Base-by-base conservation (phyloP, 2,329 filamentous ascomycete genomes). In the Xylaria sp. region DNA sequence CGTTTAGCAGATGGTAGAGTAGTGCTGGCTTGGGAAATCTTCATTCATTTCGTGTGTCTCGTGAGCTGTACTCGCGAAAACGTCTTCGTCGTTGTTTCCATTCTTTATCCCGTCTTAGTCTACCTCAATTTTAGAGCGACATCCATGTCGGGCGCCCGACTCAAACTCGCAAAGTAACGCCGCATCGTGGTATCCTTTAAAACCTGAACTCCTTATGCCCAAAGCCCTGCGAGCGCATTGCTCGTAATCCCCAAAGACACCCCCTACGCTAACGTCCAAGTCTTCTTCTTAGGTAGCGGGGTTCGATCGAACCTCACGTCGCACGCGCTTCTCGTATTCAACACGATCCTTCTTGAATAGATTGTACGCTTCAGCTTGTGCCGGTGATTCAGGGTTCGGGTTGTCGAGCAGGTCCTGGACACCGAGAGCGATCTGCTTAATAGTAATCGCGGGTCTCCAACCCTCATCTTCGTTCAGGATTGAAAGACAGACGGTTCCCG, bases 381-480 rank as follows among this genome's bases (percentile, higher is more conserved):
- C 96, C 0, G 96, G 96, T 1, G 94, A 97, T 59, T 99, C 96
- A 3, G 95, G 96, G 79, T 99, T 99, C 17, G 97, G 96, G 76
- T 97, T 95, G 80, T 99, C 92, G 48, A 99, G 89, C 1, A 99
- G 88, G 76, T 97, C 95, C 81, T 99, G 96, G 66, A 99, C 97
- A 58, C 96, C 96, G 1, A 98, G 87, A 6, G 98, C 88, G 72
- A 99, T 98, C 82, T 98, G 94, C 83, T 97, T 98, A 80, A 99
- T 93, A 0, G 96, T 99, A 77, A 99, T 99, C 6, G 96, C 95
- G 0, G 96, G 97, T 81, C 97, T 97, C 96, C 97, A 99, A 6
- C 93, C 94, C 80, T 99, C 96, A 76, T 99, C 96, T 80, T 99
- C 97, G 82, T 98, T 99, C 73, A 99, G 83, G 74, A 99, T 99